Evolutionary conservation across 2,329 filamentous ascomycete species (phyloP).

Genomic region (Beauveria bassiana): DNA sequence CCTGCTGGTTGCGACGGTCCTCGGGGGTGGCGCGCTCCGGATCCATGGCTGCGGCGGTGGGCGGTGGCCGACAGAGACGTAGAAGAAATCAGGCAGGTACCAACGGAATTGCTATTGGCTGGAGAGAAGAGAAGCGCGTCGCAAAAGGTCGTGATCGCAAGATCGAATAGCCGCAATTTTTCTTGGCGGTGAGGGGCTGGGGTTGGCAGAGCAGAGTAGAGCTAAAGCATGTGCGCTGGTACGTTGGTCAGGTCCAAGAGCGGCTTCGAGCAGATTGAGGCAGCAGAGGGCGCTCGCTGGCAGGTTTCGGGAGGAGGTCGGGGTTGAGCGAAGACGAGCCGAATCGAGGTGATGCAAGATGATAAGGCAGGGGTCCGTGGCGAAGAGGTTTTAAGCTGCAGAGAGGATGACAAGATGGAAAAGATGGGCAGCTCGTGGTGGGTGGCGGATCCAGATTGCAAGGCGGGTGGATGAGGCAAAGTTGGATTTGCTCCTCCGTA

Average conservation of each 20-base stretch:
- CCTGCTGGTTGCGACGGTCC: conserved; percentile 49
- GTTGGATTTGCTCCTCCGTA: too few relatives aligned
- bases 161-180: neutral
- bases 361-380: neutral
- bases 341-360: neutral
- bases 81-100: neutral
- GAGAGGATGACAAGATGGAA: neutral
- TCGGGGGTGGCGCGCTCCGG: conserved; percentile 33
- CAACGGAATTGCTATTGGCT: neutral
- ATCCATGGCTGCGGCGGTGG: conserved; percentile 37
- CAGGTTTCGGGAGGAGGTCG: neutral
- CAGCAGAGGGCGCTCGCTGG: neutral
- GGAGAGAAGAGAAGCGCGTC: neutral
- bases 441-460: neutral
- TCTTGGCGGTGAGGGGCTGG: conserved; percentile 8
- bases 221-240: neutral
- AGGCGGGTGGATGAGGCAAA: neutral
- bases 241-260: neutral
- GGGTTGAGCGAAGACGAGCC: neutral
- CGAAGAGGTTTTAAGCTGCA: neutral
- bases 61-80: neutral
- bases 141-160: neutral
- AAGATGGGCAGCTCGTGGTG: neutral
- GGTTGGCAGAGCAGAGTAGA: neutral
- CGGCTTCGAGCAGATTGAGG: neutral